phyloP scores from a whole-genome alignment of 495 filamentous ascomycete species.

The Tuber umbilicatum region DNA sequence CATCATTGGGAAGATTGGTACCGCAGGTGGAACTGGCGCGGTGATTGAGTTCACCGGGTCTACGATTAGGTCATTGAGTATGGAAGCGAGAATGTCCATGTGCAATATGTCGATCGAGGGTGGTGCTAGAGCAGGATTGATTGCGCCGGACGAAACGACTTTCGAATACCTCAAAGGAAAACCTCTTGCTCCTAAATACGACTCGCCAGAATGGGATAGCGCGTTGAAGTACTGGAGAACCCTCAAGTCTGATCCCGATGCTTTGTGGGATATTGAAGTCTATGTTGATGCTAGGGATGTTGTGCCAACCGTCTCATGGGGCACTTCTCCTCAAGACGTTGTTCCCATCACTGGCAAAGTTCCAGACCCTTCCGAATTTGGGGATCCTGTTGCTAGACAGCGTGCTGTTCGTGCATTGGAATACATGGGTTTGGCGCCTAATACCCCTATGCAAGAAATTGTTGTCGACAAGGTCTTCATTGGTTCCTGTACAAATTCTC shows the following conservation, averaged over 20 bases:
- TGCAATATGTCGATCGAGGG: constrained; percentile 99
- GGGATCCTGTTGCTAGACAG: constrained; percentile 66
- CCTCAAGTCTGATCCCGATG: constrained; percentile 74
- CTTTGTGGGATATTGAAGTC: constrained; percentile 79
- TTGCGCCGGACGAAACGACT: constrained; percentile 88
- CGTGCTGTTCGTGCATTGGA: constrained; percentile 75
- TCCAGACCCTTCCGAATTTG: constrained; percentile 79
- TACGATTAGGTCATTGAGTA: constrained; percentile 79
- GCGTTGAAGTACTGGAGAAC: constrained; percentile 84
- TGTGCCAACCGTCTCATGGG: constrained; percentile 89
- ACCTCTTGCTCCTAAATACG: constrained; percentile 77
- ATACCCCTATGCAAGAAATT: constrained; percentile 85
- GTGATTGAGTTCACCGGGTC: constrained; percentile 97
- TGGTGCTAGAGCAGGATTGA: constrained; percentile 91
- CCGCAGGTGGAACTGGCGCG: constrained; percentile 85
- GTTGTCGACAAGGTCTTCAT: constrained; percentile 93
- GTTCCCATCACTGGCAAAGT: constrained; percentile 85
- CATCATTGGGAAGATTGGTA: constrained; percentile 89
- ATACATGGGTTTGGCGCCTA: constrained; percentile 88
- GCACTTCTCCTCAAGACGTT: constrained; percentile 93
- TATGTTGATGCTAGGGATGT: constrained; percentile 89
- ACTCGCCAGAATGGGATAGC: constrained; percentile 81
- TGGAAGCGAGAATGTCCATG: constrained; percentile 98
- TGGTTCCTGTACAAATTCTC: constrained; percentile 93
- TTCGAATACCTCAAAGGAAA: constrained; percentile 90